Evolutionary conservation across 805 yeast genomes (phyloP), one percentile per base, ranked within the genome.

Genomic region (Alloascoidea hylecoeti): DNA sequence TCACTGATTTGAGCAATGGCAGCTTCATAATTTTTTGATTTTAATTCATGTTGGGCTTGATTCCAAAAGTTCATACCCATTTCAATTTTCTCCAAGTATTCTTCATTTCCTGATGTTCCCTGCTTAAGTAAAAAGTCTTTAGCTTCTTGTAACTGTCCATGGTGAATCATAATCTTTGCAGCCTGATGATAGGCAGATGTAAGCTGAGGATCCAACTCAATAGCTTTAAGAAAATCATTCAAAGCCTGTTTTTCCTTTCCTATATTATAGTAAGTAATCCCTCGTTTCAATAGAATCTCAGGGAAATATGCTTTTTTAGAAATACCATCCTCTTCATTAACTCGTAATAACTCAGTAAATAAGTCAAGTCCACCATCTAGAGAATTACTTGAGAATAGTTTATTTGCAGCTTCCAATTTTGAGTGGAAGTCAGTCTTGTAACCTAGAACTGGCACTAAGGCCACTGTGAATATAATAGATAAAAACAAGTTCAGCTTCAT

Each of bases 201-300:
- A 39, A 57, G 57, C 17, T 39, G 39, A 6, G 62, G 60, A 35
- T 55, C 50, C 4, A 54, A 45, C 38, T 50, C 54, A 38, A 61
- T 39, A 4, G 49, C 57, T 30, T 38, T 41, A 32, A 48, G 46
- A 34, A 61, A 51, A 33, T 62, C 65, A 12, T 49, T 44, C 30
- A 61, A 41, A 2, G 66, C 66, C 37, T 48, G 51, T 18, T 36
- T 35, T 17, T 56, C 56, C 18, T 46, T 47, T 15, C 63, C 61
- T 17, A 53, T 42, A 2, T 58, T 50, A 17, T 58, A 47, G 35
- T 52, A 50, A 33, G 59, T 57, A 2, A 56, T 52, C 5, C 61
- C 63, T 14, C 66, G 52, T 42, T 54, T 53, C 47, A 54, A 61
- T 17, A 12, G 15, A 16, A 23, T 23, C 13, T 23, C n/a, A 9